Base-by-base conservation (phyloP, 345 rosid species). In the Durio zibethinus region DNA sequence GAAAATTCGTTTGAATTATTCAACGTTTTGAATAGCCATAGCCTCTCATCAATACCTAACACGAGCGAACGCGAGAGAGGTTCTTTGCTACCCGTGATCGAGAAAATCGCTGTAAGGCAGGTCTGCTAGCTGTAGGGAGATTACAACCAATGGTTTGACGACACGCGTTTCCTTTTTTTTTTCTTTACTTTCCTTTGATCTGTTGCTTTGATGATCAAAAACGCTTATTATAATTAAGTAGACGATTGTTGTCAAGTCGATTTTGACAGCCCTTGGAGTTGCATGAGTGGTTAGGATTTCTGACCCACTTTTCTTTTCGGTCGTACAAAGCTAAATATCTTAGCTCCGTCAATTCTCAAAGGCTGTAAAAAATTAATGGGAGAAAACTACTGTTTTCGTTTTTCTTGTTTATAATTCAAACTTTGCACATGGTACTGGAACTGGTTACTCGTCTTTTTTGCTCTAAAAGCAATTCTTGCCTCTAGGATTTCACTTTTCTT, bases 401-500 rank as follows among this genome's bases (percentile, higher is more conserved):
- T 63, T 7, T 1, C 21, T 9, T 35, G 21, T 27, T 59, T 36
- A 27, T 25, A 27, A 7, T 27, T 59, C 15, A 25, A 59, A 0
- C 0, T 10, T 59, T 59, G 14, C 29, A 57, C 15, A 9, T 57
- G 62, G 35, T 25, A 10, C 16, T 23, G 16, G 10, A 23, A 3
- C 9, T 60, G 2, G 35, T 36, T 27, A 60, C 16, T 33, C 1
- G 10, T 1, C 2, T 8, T 33, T 64, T 8, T 7, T 65, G 25
- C 29, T 36, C 69, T 7, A 20, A 63, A 63, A 35, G 15, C 25
- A 3, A 33, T 33, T 64, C n/a, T n/a, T 36, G 27, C 29, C 16
- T 38, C 29, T 65, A 65, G 70, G 47, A 48, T 65, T 65, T 65
- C 29, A 47, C 47, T 65, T 29, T 61, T 29, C 66, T 61, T 60